Evolutionary conservation across 108 stramenopile species (phyloP).

Genomic region (Nitzschia putrida): DNA sequence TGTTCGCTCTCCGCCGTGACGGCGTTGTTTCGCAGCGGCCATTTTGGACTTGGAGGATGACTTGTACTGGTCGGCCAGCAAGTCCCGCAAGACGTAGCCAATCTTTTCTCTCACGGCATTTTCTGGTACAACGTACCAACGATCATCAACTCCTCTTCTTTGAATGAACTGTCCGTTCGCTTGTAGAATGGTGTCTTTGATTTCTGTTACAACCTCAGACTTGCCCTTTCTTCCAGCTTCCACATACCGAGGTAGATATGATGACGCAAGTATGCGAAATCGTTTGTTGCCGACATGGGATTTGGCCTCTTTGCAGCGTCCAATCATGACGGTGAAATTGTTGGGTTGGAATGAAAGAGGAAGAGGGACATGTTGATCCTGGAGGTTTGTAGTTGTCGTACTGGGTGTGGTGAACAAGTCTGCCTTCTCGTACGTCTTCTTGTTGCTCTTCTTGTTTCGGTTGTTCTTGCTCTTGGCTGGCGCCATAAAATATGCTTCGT

Average conservation of each 20-base stretch:
- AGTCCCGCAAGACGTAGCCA: slow-evolving; percentile 2
- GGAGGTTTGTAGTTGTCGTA: too few species aligned
- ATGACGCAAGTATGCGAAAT: slow-evolving; percentile 10
- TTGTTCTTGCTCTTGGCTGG: too few species aligned
- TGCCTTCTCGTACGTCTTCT: too few species aligned
- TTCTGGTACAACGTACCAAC: slow-evolving; percentile 14
- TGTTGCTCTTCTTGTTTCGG: too few species aligned
- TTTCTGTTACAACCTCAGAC: slow-evolving; percentile 14
- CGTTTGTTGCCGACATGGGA: slow-evolving; percentile 15
- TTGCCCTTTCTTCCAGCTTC: slow-evolving; percentile 6
- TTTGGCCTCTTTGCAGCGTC: slow-evolving; percentile 1
- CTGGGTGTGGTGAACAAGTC: too few species aligned
- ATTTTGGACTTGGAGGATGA: slow-evolving; percentile 23
- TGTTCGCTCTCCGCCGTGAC: too few species aligned
- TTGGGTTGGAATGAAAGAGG: neutral
- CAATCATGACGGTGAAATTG: slow-evolving; percentile 19
- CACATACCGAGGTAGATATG: slow-evolving; percentile 10
- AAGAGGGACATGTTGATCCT: neutral
- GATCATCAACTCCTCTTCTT: too few species aligned
- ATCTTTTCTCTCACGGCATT: slow-evolving; percentile 20
- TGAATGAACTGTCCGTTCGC: slow-evolving; percentile 15
- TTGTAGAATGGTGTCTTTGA: slow-evolving; percentile 9
- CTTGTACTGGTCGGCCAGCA: slow-evolving; percentile 4
- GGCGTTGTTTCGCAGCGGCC: too few species aligned
- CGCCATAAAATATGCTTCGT: too few species aligned